Percentiles rank a stretch among this genome's conserved stretches.
These are phyloP conservation scores for Plantago coronopus DNA, from an alignment of 305 asterid genomes.

Conservation along the genomic window DNA sequence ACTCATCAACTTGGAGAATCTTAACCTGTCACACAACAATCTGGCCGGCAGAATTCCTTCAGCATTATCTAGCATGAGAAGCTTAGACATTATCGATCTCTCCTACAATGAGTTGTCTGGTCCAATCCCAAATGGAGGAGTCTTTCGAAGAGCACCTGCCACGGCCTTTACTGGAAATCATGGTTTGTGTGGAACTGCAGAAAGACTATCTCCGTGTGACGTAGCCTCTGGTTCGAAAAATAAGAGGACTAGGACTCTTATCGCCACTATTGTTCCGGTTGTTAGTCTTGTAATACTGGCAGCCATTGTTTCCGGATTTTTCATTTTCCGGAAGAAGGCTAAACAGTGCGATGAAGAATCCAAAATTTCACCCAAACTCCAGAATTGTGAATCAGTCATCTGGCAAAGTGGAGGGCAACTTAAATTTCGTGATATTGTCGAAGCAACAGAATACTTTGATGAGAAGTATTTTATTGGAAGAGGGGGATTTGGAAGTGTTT, in stretches of 20 bases:
- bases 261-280: conserved; percentile 43
- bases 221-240: conserved; percentile 30
- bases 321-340: conserved; percentile 31
- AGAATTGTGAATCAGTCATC: conserved; percentile 43
- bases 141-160: conserved; percentile 41
- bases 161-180: conserved; percentile 43
- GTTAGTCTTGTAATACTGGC: conserved; percentile 40
- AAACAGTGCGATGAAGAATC: conserved; percentile 39
- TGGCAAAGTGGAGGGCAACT: conserved; percentile 74
- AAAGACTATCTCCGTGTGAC: conserved; percentile 49
- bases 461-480: conserved; percentile 67
- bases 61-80: conserved; percentile 39
- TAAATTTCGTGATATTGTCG: conserved; percentile 57
- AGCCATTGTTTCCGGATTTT: conserved; percentile 26
- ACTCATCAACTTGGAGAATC: conserved; percentile 39
- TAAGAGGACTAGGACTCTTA: conserved; percentile 38
- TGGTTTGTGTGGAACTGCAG: conserved; percentile 58
- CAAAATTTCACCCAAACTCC: conserved; percentile 23
- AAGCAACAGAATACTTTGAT: conserved; percentile 60
- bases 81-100: conserved; percentile 42
- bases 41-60: conserved; percentile 60
- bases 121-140: conserved; percentile 41
- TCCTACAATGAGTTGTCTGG: conserved; percentile 63
- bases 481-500: conserved; percentile 87
- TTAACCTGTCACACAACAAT: conserved; percentile 58